phyloP scores from a whole-genome alignment of 1,139 yeast genomes.

The Diutina siamensis region DNA sequence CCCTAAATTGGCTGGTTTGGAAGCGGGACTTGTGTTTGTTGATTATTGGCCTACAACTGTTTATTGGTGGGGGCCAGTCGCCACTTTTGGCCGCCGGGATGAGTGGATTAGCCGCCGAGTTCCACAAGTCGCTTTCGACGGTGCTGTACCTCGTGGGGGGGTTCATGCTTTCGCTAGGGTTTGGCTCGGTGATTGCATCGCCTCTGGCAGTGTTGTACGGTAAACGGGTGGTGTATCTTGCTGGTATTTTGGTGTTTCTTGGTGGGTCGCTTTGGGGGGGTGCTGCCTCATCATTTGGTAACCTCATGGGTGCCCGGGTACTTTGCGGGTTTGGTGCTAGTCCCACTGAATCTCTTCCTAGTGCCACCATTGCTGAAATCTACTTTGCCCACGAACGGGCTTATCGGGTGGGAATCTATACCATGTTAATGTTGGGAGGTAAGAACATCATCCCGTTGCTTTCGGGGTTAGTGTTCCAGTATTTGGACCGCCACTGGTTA shows the following conservation, averaged over 20 bases:
- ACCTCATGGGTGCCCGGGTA: conserved; percentile 46
- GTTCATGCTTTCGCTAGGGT: conserved; percentile 47
- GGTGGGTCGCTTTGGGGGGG: conserved; percentile 49
- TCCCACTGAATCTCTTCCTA: conserved; percentile 52
- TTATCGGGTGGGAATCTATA: conserved; percentile 50
- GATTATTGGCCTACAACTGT: conserved; percentile 46
- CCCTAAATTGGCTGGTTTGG: conserved; percentile 62
- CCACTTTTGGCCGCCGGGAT: conserved; percentile 53
- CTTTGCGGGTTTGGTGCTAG: conserved; percentile 49
- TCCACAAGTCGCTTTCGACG: conserved; percentile 28
- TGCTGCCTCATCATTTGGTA: conserved; percentile 33
- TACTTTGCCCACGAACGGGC: conserved; percentile 59
- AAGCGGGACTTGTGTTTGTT: conserved; percentile 42
- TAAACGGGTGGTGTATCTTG: conserved; percentile 43
- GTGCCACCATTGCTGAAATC: conserved; percentile 52
- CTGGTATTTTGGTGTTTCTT: conserved; percentile 37
- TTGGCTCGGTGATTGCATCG: conserved; percentile 46
- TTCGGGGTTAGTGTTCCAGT: conserved; percentile 40
- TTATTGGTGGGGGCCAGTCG: conserved; percentile 54
- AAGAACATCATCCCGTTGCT: conserved; percentile 49
- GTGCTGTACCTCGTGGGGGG: conserved; percentile 49
- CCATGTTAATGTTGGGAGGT: conserved; percentile 51
- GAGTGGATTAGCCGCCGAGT: conserved; percentile 28
- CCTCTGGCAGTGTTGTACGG: conserved; percentile 52
- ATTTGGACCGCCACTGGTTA: conserved; percentile 46